Evolutionary conservation across 2,329 filamentous ascomycete species (phyloP), one percentile per base, ranked within the genome.

Genomic region (Aspergillus uvarum): DNA sequence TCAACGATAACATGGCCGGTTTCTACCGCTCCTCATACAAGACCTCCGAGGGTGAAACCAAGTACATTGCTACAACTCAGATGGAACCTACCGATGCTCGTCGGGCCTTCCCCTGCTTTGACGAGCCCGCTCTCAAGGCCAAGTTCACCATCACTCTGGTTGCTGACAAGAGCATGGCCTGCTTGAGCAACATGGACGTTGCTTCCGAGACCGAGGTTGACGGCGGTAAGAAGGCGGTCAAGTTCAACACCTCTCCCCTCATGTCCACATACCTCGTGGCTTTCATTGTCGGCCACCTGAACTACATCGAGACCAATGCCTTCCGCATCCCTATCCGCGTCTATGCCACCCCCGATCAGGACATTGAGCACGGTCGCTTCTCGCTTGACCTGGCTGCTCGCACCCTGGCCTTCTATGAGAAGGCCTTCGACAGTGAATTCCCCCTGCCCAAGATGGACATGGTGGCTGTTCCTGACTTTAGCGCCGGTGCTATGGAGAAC

Each of bases 1-100:
- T 96, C 70, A 96, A 96, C 76, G 91, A 96, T 75, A 94, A 95
- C 79, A 96, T 98, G 92, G 93, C 93, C 52, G 94, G 94, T 51
- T 98, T 98, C 84, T 98, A 98, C 80, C 87, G 94, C 60, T 96
- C 92, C 1, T 96, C 92, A 6, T 98, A 94, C 83, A 96, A 95
- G 82, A 88, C 87, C 62, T 79, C 85, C 52, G 87, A 95, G 71
- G 94, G 94, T 44, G 86, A 86, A 61, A 87, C 89, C 60, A 90
- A 90, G 67, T 89, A 93, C 74, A 83, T 98, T 72, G 94, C 93
- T 29, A 94, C 92, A 26, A 91, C 91, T 19, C 94, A 98, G 82
- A 96, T 98, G 90, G 94, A 98, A 81, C 89, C 94, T 44, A 97
- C 94, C 14, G 94, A 98, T 79, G 93, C 92, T 63, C 87, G 94